Base-by-base conservation (phyloP, 2,329 filamentous ascomycete genomes). In the Gremmenia infestans region DNA sequence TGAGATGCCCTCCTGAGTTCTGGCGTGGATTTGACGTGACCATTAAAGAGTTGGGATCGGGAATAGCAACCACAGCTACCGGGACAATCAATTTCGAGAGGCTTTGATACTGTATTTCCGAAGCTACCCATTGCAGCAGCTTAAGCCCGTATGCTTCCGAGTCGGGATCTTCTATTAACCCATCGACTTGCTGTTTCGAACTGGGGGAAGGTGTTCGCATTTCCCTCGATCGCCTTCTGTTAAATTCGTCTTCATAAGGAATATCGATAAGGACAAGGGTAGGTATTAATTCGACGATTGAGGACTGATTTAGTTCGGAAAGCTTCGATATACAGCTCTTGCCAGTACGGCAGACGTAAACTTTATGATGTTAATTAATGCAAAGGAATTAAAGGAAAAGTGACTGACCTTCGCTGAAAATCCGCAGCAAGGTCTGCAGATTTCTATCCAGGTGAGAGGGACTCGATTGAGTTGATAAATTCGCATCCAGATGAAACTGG, bases 211-310 rank as follows among this genome's bases (percentile, higher is more conserved):
- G 68, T 0, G 66, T 67, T 39, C 67, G 67, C 23, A 65, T 56
- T 19, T 68, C 66, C 36, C 67, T 59, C 19, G 71, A 70, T 9
- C 71, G 63, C 52, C 63, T 60, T 39, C 64, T 62, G 35, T 56
- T 57, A 35, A 62, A 68, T 66, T 62, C 72, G 65, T 67, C 75
- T 67, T 70, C 74, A 63, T 64, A 72, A 17, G 75, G 75, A 37
- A 81, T 74, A 65, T 81, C 78, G 63, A 82, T 74, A 46, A 82
- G 75, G 19, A 80, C 79, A 50, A 83, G 74, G 5, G 79, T 78
- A n/a, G 81, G 81, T 50, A 74, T 76, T 61, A 74, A 75, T 50
- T 78, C 73, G 54, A 66, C 68, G 39, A 72, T 71, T 32, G 73
- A 72, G 48, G 70, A 70, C 52, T 78, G 76, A 62, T 73, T 76